These are phyloP conservation scores for Leishmania tarentolae DNA, from an alignment of 208 protist genomes.

Conservation along the genomic window DNA sequence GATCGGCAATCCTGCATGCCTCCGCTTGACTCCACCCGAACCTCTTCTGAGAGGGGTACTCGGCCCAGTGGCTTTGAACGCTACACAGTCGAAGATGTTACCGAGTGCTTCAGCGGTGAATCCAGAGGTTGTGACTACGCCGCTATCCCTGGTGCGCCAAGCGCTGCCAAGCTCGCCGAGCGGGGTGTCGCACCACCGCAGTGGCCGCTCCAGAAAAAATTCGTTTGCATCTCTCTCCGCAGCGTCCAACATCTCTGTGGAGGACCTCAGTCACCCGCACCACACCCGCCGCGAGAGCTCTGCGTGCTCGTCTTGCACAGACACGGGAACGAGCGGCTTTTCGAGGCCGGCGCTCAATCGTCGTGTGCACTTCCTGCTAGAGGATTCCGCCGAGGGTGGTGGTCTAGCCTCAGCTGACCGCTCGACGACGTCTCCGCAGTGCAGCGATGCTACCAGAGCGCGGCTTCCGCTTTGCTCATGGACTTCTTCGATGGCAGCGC, in stretches of 20 bases:
- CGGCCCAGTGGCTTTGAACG: not conserved
- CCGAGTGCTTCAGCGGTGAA: not conserved
- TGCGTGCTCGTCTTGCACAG: not conserved
- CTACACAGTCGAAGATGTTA: not conserved
- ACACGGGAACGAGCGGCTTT: not conserved
- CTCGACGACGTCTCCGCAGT: not conserved
- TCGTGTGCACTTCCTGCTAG: slow-evolving; percentile 14
- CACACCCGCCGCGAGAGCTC: not conserved
- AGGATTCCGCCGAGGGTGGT: not conserved
- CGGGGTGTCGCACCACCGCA: not conserved
- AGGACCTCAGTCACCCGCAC: not conserved
- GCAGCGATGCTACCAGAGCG: not conserved
- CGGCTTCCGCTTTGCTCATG: not conserved
- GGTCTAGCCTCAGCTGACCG: not conserved
- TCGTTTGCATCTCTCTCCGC: not conserved
- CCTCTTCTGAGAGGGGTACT: not conserved
- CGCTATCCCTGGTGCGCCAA: not conserved
- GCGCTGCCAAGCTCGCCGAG: not conserved
- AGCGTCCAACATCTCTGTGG: not conserved
- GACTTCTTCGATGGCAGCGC: not conserved
- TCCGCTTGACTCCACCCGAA: not conserved
- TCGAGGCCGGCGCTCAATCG: not conserved
- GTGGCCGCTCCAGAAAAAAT: not conserved
- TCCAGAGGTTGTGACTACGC: not conserved
- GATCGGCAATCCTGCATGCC: not conserved